Percentiles rank a stretch among this genome's conserved stretches.
These are phyloP conservation scores for Apophysomyces trapeziformis DNA, from an alignment of 371 early-diverging fungal genomes.

Conservation along the genomic window DNA sequence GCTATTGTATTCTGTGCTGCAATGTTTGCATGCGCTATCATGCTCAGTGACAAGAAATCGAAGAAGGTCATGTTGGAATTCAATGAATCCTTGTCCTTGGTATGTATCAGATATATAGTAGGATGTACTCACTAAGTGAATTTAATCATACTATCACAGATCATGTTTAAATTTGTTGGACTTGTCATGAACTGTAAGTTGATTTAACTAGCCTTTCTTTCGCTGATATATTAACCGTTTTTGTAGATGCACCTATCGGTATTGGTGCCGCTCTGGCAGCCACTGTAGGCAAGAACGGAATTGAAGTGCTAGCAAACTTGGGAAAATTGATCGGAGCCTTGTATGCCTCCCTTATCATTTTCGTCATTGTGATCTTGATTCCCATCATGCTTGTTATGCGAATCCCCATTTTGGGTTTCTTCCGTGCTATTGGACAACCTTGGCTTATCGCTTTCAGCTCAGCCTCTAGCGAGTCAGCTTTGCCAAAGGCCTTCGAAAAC, in stretches of 20 bases:
- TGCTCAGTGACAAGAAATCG: slow-evolving; percentile 56
- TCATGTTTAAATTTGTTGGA: slow-evolving; percentile 75
- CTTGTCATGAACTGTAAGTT: slow-evolving; percentile 67
- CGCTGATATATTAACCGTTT: not conserved
- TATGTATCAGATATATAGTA: slow-evolving; percentile 11
- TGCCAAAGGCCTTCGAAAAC: slow-evolving; percentile 76
- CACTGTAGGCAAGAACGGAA: slow-evolving; percentile 72
- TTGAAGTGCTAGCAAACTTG: slow-evolving; percentile 63
- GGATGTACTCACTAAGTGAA: not conserved
- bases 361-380: slow-evolving; percentile 62
- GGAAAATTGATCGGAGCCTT: slow-evolving; percentile 75
- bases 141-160: slow-evolving; percentile 20
- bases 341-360: slow-evolving; percentile 65
- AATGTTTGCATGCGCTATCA: slow-evolving; percentile 73
- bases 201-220: not conserved
- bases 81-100: slow-evolving; percentile 58
- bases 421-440: slow-evolving; percentile 62
- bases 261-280: slow-evolving; percentile 71
- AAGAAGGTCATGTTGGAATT: slow-evolving; percentile 63
- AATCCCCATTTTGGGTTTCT: slow-evolving; percentile 63
- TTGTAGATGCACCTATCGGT: slow-evolving; percentile 72
- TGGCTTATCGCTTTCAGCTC: slow-evolving; percentile 84
- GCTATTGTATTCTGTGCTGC: slow-evolving; percentile 73
- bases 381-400: slow-evolving; percentile 67
- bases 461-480: slow-evolving; percentile 83